Base-by-base conservation (phyloP, 768 basidiomycete genomes). In the Trametes sanguinea region DNA sequence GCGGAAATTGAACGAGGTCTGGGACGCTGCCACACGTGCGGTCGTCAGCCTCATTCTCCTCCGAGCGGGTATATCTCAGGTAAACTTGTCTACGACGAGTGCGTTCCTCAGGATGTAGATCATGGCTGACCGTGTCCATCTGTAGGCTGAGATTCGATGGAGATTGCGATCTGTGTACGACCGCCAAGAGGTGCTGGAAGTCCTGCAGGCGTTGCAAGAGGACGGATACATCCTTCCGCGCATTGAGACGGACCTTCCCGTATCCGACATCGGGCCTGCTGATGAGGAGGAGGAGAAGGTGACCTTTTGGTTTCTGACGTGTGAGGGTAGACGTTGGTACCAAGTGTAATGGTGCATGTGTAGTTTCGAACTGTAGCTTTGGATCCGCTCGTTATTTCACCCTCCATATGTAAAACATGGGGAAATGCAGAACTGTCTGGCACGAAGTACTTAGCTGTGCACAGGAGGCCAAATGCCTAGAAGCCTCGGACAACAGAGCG, bases 51-150 rank as follows among this genome's bases (percentile, higher is more conserved):
- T 85, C 29, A 71, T 93, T 42, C 73, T 89, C 43, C 85, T 89
- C 62, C 81, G 86, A 63, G 91, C 92, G 27, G 91, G 91, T 2
- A 83, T 92, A 54, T 79, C 85, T 35, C 85, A 90, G 81, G 91
- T 89, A 67, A 65, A 83, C 71, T 35, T 43, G 10, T 43, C 14
- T 5, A 43, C 42, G 4, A 16, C 42, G 9, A 14, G 14, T n/a
- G 5, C 11, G 30, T 33, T 40, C 45, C 13, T 22, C 30, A 35
- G 22, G 1, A 43, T 44, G n/a, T 43, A 46, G 16, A 43, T 37
- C 22, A 37, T 32, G 54, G 47, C 64, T 65, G 47, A 37, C 57
- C 32, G 59, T 16, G 40, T 61, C 2, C 63, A 60, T 60, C 54
- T 60, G 48, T 40, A 92, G 90, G 76, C 77, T 11, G 89, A 92